phyloP scores from a whole-genome alignment of 2,329 filamentous ascomycete species.

The Phialocephala subalpina region DNA sequence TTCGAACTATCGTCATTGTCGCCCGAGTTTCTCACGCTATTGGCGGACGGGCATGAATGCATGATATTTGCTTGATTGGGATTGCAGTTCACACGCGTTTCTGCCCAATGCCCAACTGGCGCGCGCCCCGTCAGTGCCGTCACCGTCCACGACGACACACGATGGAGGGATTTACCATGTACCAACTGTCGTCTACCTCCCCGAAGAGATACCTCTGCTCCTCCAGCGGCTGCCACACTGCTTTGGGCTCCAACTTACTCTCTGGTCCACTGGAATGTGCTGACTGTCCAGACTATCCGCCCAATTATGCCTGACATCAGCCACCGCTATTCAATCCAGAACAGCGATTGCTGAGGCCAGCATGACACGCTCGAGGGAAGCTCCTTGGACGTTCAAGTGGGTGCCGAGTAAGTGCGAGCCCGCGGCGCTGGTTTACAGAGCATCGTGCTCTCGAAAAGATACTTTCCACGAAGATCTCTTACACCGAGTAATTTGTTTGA shows the following conservation, averaged over 20 bases:
- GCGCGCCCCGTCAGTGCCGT: conserved; percentile 13
- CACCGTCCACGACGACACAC: conserved; percentile 12
- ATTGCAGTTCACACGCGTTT: conserved; percentile 12
- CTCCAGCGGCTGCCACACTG: conserved; percentile 16
- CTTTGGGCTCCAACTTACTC: conserved; percentile 18
- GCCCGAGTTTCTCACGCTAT: conserved; percentile 13
- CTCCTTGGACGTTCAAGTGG: conserved; percentile 17
- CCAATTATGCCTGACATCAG: conserved; percentile 30
- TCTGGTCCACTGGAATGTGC: conserved; percentile 2
- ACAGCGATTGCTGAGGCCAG: conserved; percentile 12
- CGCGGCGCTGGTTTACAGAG: conserved; percentile 3
- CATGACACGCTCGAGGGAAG: conserved; percentile 19
- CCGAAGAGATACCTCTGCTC: not conserved
- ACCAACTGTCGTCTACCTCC: not conserved
- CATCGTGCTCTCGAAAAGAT: conserved; percentile 11
- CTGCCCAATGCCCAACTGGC: conserved; percentile 22
- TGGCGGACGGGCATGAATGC: conserved; percentile 26
- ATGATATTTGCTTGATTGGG: conserved; percentile 23
- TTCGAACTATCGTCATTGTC: not conserved
- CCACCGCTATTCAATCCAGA: conserved; percentile 15
- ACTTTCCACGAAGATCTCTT: conserved; percentile 19
- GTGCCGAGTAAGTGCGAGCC: conserved; percentile 20
- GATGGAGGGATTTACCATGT: not conserved
- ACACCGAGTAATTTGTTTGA: conserved; percentile 25
- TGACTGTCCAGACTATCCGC: conserved; percentile 6